Base-by-base conservation (phyloP, 2,329 filamentous ascomycete genomes). In the Cladophialophora chaetospira region DNA sequence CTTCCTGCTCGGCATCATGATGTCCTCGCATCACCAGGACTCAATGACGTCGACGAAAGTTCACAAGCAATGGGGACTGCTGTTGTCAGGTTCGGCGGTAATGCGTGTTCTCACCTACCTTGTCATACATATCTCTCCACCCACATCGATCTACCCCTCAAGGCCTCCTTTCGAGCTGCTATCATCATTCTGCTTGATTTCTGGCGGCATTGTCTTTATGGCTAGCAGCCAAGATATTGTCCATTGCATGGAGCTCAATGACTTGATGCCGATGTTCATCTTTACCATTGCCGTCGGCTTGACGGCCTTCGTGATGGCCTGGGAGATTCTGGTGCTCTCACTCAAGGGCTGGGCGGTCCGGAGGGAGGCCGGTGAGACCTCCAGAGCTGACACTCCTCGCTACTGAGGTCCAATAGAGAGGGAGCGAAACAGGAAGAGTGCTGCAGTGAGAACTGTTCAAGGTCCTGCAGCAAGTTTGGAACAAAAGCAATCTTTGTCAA, bases 191-290 rank as follows among this genome's bases (percentile, higher is more conserved):
- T 93, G 91, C 35, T 79, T 97, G 57, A 89, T 95, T 61, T 80
- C 89, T 1, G 93, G 93, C 23, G 93, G 93, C 4, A 78, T 94
- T 42, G 86, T 96, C 51, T 97, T 97, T 74, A 96, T 97, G 89
- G 81, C 89, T 58, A 96, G 91, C 70, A 88, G 88, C 60, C 82
- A 83, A 54, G 91, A 95, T 68, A 88, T 88, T 0, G 82, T 97
- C 23, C 71, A 79, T 5, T 84, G 85, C 13, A 89, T 96, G 77
- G 86, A 92, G 57, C 80, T 82, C 54, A 87, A 91, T 68, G 74
- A 86, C 3, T 76, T 96, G 13, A 89, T 96, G 68, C 89, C 89
- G 61, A 97, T 96, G 91, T 94, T 96, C 73, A 84, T 91, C 60
- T 96, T 96, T 73, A 96, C 91, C 0, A 82, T 96, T 28, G 88